Evolutionary conservation across 306 rosid genomes (phyloP), one percentile per base, ranked within the genome.

Genomic region (Boehmeria nivea): DNA sequence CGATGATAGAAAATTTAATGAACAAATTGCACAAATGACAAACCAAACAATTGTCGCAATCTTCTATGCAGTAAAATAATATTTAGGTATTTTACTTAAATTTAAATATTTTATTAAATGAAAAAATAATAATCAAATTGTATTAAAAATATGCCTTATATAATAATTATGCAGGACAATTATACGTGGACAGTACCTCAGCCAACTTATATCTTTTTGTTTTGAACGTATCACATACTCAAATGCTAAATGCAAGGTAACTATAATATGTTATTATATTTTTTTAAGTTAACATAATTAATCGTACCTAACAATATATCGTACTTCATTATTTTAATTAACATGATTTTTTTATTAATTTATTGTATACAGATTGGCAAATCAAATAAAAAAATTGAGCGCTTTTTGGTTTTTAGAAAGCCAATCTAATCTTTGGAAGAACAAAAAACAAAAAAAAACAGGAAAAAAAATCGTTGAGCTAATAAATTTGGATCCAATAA

Each of bases 51-150:
- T 44, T 3, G 6, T 44, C 9, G 23, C 23, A 44, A 17, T 44
- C 8, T 16, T 44, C 13, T 17, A 0, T 8, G 50, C 11, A 16
- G 23, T 44, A 17, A 44, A 44, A 44, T 1, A 44, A 44, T 44
- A 44, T 18, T 1, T 44, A n/a, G 23, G 22, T 44, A 3, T 42
- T 42, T 12, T 15, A 3, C 11, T 4, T 3, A 42, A 1, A 42
- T 15, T 55, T 61, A 64, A 68, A 27, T 36, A 52, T 11, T 33
- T 33, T 5, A 33, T 33, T 33, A 33, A 33, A 4, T 11, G 11
- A 33, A 11, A 33, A 15, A 2, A n/a, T n/a, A 40, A 2, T 40
- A 40, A 11, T 33, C 8, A 40, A 6, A 40, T 40, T 10, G 8
- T 40, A 13, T 4, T 40, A 40, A 6, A 2, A 6, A 40, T 10